Conservation (phyloP, 768 basidiomycete species). For the Leccinum aurantiacum region DNA sequence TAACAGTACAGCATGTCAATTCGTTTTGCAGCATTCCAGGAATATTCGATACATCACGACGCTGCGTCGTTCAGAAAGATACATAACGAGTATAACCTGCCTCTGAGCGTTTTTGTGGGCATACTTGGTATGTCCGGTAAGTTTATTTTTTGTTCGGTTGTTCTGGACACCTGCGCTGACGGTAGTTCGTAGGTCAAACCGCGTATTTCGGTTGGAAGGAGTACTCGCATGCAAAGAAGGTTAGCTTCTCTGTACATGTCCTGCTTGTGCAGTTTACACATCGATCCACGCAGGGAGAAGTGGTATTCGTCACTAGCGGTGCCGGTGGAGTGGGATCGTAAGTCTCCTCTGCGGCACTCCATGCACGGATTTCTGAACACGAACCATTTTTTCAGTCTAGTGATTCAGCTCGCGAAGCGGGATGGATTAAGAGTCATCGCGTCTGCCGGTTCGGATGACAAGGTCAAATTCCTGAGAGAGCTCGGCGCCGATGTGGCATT, state of each 20-base stretch:
- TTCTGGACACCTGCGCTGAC: constrained; percentile 2
- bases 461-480: constrained; percentile 58
- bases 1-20: not conserved
- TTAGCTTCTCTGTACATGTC: not conserved
- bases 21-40: constrained; percentile 33
- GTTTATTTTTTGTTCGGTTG: not conserved
- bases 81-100: constrained; percentile 28
- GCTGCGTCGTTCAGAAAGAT: constrained; percentile 10
- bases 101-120: constrained; percentile 32
- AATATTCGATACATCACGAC: constrained; percentile 10
- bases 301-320: constrained; percentile 48
- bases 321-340: constrained; percentile 59
- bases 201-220: constrained; percentile 19
- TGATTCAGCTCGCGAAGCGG: constrained; percentile 51
- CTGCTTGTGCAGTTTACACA: not conserved
- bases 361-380: not conserved
- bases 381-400: constrained; percentile 31
- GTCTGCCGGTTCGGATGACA: constrained; percentile 72
- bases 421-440: constrained; percentile 67
- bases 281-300: constrained; percentile 41
- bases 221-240: constrained; percentile 13
- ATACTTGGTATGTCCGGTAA: constrained; percentile 29
- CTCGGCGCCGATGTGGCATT: constrained; percentile 71
- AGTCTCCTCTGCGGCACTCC: constrained; percentile 18
- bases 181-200: constrained; percentile 19